phyloP scores from a whole-genome alignment of 805 yeast genomes.

The Kazachstania psychrophila region DNA sequence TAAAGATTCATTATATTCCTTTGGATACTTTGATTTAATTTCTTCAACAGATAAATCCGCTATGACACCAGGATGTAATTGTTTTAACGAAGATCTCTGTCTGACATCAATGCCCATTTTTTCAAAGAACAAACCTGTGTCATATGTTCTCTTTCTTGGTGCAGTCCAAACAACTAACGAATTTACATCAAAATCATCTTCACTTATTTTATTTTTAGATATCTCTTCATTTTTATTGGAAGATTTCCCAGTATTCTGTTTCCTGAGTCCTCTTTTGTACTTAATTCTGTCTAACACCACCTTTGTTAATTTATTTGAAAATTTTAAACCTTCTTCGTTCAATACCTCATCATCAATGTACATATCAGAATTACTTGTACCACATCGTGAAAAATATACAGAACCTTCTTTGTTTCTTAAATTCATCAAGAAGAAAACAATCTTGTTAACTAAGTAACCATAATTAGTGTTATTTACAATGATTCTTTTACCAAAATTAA shows the following conservation, averaged over 20 bases:
- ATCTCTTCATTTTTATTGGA: neutral
- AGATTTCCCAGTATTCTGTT: neutral
- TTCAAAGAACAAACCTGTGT: conserved; percentile 64
- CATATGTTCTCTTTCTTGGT: conserved; percentile 71
- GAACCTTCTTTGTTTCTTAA: conserved; percentile 79
- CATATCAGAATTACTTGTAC: conserved; percentile 38
- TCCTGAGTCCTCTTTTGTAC: conserved; percentile 14
- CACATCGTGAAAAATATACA: conserved; percentile 86
- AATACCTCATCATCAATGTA: conserved; percentile 75
- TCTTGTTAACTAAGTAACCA: conserved; percentile 84
- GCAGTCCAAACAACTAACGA: conserved; percentile 75
- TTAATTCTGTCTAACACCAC: conserved; percentile 38
- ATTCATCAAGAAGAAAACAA: conserved; percentile 87
- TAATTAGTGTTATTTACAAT: conserved; percentile 71
- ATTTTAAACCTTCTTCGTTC: conserved; percentile 60
- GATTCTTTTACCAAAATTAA: conserved; percentile 82
- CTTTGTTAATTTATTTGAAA: conserved; percentile 54
- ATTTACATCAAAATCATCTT: conserved; percentile 1
- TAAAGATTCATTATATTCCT: conserved; percentile 54
- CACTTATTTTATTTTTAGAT: neutral
- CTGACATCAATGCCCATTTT: conserved; percentile 54
- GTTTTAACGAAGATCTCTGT: conserved; percentile 77
- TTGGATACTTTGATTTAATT: conserved; percentile 51
- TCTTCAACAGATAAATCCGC: conserved; percentile 60
- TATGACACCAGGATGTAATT: conserved; percentile 80